These are phyloP conservation scores for Pogostemon cablin DNA, from an alignment of 257 asterid species.

Conservation along the genomic window DNA sequence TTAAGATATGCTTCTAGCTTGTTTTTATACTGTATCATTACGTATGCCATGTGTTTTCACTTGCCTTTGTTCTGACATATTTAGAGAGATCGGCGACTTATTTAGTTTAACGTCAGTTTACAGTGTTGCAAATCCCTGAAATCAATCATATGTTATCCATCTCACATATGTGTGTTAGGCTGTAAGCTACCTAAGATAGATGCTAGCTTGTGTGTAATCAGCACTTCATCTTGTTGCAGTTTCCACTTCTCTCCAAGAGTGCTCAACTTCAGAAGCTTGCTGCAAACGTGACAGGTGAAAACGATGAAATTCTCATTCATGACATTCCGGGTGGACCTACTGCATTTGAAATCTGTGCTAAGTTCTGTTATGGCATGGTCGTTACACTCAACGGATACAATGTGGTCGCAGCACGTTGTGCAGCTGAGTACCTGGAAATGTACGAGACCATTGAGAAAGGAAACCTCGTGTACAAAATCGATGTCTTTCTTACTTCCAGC, in stretches of 20 bases:
- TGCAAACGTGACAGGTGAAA: constrained; percentile 41
- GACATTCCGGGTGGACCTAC: constrained; percentile 86
- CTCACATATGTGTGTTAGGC: neutral
- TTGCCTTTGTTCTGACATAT: neutral
- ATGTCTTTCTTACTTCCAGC: constrained; percentile 31
- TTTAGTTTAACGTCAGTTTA: neutral
- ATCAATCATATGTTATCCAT: neutral
- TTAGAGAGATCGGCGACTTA: no score
- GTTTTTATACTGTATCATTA: neutral
- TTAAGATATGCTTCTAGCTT: neutral
- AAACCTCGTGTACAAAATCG: constrained; percentile 30
- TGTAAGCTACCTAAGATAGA: neutral
- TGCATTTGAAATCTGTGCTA: constrained; percentile 74
- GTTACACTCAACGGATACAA: constrained; percentile 76
- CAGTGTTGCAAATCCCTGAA: neutral
- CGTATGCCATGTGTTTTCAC: neutral
- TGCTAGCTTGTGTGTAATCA: neutral
- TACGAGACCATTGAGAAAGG: constrained; percentile 46
- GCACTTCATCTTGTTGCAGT: constrained; percentile 43
- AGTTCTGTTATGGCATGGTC: constrained; percentile 39
- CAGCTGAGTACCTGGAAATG: constrained; percentile 80
- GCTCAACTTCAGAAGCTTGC: constrained; percentile 66
- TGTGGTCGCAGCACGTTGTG: constrained; percentile 78
- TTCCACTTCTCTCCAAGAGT: constrained; percentile 81
- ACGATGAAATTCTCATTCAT: constrained; percentile 52